These are phyloP conservation scores for Wickerhamomyces tratensis DNA, from an alignment of 805 yeast species.

Conservation along the genomic window DNA sequence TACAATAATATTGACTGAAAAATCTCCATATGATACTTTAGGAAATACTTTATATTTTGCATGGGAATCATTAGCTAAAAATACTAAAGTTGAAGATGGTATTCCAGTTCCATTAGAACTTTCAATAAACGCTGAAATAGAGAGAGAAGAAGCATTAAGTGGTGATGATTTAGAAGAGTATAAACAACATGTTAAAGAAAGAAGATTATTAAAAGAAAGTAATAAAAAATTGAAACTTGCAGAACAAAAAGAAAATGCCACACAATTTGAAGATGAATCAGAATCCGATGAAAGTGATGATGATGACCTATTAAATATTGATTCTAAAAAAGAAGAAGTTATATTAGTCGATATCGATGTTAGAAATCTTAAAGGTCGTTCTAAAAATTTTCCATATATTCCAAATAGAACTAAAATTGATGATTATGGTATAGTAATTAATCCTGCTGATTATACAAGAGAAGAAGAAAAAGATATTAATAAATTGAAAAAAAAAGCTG, in stretches of 20 bases:
- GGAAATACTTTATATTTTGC: conserved; percentile 39
- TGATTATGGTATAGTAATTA: conserved; percentile 80
- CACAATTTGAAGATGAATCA: conserved; percentile 16
- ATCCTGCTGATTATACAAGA: conserved; percentile 49
- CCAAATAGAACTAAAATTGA: conserved; percentile 55
- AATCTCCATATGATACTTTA: conserved; percentile 36
- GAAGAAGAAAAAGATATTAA: conserved; percentile 35
- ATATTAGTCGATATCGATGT: conserved; percentile 24
- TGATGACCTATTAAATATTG: conserved; percentile 18
- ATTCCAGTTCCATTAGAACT: conserved; percentile 45
- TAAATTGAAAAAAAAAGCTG: conserved; percentile 16
- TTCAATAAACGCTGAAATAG: conserved; percentile 27
- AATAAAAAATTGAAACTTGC: conserved; percentile 22
- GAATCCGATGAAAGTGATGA: conserved; percentile 16
- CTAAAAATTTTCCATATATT: conserved; percentile 70
- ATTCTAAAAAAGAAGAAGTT: conserved; percentile 20
- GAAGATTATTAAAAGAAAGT: conserved; percentile 29
- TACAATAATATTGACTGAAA: conserved; percentile 69
- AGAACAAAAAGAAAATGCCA: conserved; percentile 13
- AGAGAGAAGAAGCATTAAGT: conserved; percentile 37
- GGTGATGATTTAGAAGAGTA: conserved; percentile 43
- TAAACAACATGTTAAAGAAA: conserved; percentile 32
- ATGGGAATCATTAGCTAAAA: conserved; percentile 40
- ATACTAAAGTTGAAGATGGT: conserved; percentile 43
- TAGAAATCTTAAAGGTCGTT: conserved; percentile 16